Evolutionary conservation across 1,139 yeast genomes (phyloP).

Genomic region (Zygosaccharomyces sapae): DNA sequence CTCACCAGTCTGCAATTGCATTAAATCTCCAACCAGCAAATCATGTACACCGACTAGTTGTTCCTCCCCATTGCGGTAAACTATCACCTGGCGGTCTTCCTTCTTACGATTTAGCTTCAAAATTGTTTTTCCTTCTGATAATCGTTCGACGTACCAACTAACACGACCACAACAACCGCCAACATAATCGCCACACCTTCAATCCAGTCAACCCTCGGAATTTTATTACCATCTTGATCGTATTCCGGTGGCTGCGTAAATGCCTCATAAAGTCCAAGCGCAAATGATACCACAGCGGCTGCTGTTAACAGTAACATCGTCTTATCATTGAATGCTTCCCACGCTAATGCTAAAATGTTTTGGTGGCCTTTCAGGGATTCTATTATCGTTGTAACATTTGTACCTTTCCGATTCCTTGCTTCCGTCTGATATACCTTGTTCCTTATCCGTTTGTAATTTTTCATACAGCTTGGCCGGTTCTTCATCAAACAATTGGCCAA

Average conservation of each 20-base stretch:
- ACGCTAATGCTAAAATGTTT: constrained; percentile 69
- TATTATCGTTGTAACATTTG: constrained; percentile 59
- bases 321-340: constrained; percentile 86
- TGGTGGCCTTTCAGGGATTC: constrained; percentile 62
- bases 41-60: constrained; percentile 68
- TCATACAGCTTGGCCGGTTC: constrained; percentile 23
- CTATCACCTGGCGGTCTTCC: constrained; percentile 77
- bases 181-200: constrained; percentile 97
- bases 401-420: constrained; percentile 39
- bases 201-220: constrained; percentile 92
- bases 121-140: constrained; percentile 95
- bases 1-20: constrained; percentile 88
- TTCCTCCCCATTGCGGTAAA: constrained; percentile 69
- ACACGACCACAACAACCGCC: constrained; percentile 84
- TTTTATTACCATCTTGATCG: constrained; percentile 69
- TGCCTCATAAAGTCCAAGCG: constrained; percentile 87
- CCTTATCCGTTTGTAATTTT: constrained; percentile 41
- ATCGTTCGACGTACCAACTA: constrained; percentile 92
- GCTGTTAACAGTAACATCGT: constrained; percentile 76
- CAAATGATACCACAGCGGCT: constrained; percentile 86
- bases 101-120: constrained; percentile 81
- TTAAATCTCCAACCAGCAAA: constrained; percentile 78
- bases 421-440: constrained; percentile 43
- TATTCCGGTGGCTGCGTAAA: constrained; percentile 76
- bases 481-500: constrained; percentile 27